Base-by-base conservation (phyloP, 768 basidiomycete genomes). In the Thelephora ganbajun region DNA sequence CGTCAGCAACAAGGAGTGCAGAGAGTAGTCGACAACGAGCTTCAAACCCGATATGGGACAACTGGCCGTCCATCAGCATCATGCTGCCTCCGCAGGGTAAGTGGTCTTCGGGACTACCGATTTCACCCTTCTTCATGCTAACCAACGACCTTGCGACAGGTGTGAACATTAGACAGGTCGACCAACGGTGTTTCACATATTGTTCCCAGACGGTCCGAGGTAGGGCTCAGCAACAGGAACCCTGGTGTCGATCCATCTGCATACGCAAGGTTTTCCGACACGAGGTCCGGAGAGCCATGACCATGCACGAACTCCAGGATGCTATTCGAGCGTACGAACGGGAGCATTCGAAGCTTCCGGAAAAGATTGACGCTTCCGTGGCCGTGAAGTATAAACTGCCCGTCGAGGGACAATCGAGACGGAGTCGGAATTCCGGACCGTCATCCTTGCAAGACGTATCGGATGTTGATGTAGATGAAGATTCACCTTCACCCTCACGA, bases 361-460 rank as follows among this genome's bases (percentile, higher is more conserved):
- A 45, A 45, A 54, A 46, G 45, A 50, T 36, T 9, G 42, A 48
- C 44, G 52, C 50, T 47, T 41, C 39, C 7, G 26, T 43, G 6
- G 47, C 47, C 33, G 20, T 46, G 11, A 70, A 67, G 49, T 77
- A 77, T 55, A 80, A 79, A 6, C 66, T 86, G 18, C 83, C 83
- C 2, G 64, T 69, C 7, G 82, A 83, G 55, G 83, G 83, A 11
- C 83, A 84, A 68, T 42, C 57, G 66, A 16, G 39, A 18, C 16
- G 18, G 14, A 41, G 22, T 16, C 39, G 39, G 18, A 14, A 14
- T 16, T 7, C 39, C 3, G 39, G 39, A 14, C 35, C 47, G 12
- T 43, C 42, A 11, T 34, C 39, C 22, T 26, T 23, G 35, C 44
- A 26, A 33, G 35, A 35, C 35, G 26, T 18, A 18, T 33, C 26